Base-by-base conservation (phyloP, 2,329 filamentous ascomycete genomes). In the Fusarium udum region DNA sequence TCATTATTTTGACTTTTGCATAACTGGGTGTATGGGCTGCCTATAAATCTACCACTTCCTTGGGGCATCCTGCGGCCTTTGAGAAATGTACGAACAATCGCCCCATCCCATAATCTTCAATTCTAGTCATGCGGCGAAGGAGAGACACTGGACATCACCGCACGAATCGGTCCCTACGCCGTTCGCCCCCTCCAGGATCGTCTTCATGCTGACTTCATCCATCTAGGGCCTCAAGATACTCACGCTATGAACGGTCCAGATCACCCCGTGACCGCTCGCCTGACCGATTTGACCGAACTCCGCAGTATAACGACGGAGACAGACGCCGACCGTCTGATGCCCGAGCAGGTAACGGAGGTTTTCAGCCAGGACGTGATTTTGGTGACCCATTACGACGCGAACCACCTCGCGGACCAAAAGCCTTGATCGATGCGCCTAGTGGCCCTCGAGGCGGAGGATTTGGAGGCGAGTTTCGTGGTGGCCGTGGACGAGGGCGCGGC, bases 391-490 rank as follows among this genome's bases (percentile, higher is more conserved):
- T 87, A 79, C 80, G 85, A 36, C 88, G 92, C 73, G 93, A 97
- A 72, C 92, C 93, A 4, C 95, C 95, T 7, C 89, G 94, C 63
- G 95, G 93, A 1, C 94, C 95, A 16, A 94, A 95, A 81, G 93
- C 93, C 8, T 84, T 95, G 64, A 88, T 92, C 67, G 93, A 95
- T 69, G 84, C 89, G 36, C 88, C 90, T n/a, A 89, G 87, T 72
- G 91, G 90, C 36, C 92, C 91, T 20, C 88, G 93, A 64, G 92
- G 92, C 48, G 87, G 91, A 64, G 90, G 89, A 14, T 93, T 92
- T 78, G 84, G 85, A 6, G 87, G 89, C 31, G 92, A 94, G 59
- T 92, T 91, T 75, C 86, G 89, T 71, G 86, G 85, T 64, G 79
- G 83, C 48, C 79, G 84, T 18, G 83, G 83, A 11, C 89, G 86